Evolutionary conservation across 2,329 filamentous ascomycete species (phyloP).

Genomic region (Didymella segeticola): DNA sequence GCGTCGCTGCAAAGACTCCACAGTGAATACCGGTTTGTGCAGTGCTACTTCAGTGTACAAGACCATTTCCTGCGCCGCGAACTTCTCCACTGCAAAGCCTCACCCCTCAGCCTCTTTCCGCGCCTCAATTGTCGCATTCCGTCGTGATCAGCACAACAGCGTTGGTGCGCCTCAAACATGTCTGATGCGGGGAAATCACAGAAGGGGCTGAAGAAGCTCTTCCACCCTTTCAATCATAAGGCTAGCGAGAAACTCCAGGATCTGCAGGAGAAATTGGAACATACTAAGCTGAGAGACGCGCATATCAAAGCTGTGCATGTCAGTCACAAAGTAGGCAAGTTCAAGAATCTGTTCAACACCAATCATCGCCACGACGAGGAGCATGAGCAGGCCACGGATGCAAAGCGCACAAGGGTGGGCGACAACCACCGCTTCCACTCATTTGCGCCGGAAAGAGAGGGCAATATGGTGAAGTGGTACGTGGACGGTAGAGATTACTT

Average conservation of each 20-base stretch:
- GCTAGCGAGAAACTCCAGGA: conserved; percentile 37
- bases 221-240: conserved; percentile 47
- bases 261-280: conserved; percentile 54
- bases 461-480: conserved; percentile 94
- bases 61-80: conserved; percentile 22
- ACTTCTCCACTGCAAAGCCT: conserved; percentile 25
- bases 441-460: conserved; percentile 85
- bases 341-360: conserved; percentile 75
- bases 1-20: conserved; percentile 11
- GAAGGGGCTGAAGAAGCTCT: conserved; percentile 46
- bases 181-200: conserved; percentile 32
- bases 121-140: conserved; percentile 19
- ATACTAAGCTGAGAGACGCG: conserved; percentile 55
- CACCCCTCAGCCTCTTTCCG: conserved; percentile 27
- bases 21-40: conserved; percentile 36
- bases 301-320: conserved; percentile 64
- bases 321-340: conserved; percentile 69
- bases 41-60: conserved; percentile 27
- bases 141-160: conserved; percentile 13
- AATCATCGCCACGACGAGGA: conserved; percentile 94
- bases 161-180: conserved; percentile 26
- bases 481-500: conserved; percentile 96
- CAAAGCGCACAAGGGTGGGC: conserved; percentile 74
- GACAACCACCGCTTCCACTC: conserved; percentile 85
- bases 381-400: conserved; percentile 84